A percentile compares a stretch with the other conserved stretches of the same genome.
These are phyloP conservation scores for Pseudodiploospora longispora DNA, from an alignment of 2,329 filamentous ascomycete species.

Conservation along the genomic window DNA sequence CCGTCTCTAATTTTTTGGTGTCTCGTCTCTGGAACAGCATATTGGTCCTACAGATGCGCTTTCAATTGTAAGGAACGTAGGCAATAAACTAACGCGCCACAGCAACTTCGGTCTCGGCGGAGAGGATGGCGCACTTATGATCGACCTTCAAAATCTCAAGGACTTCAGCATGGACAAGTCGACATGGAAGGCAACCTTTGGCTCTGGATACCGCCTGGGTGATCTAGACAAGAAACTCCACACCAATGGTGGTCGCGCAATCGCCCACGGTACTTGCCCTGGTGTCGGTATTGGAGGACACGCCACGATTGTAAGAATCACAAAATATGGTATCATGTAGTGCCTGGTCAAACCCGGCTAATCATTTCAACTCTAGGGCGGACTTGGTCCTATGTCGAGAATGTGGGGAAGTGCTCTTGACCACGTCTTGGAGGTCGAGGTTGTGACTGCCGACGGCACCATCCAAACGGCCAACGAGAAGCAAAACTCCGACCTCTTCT, in stretches of 20 bases:
- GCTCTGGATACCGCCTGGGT: slow-evolving; percentile 43
- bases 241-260: slow-evolving; percentile 44
- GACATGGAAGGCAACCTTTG: slow-evolving; percentile 48
- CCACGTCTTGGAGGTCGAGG: slow-evolving; percentile 45
- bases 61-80: not conserved
- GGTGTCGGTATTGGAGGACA: slow-evolving; percentile 52
- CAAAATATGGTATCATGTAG: too few species aligned
- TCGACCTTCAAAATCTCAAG: slow-evolving; percentile 47
- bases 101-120: slow-evolving; percentile 41
- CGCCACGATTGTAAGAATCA: slow-evolving; percentile 40
- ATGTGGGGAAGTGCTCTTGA: slow-evolving; percentile 52
- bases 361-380: slow-evolving; percentile 32
- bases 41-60: not conserved
- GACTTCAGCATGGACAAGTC: slow-evolving; percentile 42
- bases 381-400: slow-evolving; percentile 48
- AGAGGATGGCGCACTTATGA: slow-evolving; percentile 39
- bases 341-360: not conserved
- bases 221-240: slow-evolving; percentile 44
- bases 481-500: slow-evolving; percentile 47
- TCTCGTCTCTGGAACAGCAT: not conserved
- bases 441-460: slow-evolving; percentile 48
- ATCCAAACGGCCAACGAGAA: slow-evolving; percentile 39
- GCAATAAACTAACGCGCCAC: not conserved
- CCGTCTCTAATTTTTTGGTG: not conserved
- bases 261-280: slow-evolving; percentile 53